Conservation (phyloP, 148 eudicot species). For the Nyssa sinensis region DNA sequence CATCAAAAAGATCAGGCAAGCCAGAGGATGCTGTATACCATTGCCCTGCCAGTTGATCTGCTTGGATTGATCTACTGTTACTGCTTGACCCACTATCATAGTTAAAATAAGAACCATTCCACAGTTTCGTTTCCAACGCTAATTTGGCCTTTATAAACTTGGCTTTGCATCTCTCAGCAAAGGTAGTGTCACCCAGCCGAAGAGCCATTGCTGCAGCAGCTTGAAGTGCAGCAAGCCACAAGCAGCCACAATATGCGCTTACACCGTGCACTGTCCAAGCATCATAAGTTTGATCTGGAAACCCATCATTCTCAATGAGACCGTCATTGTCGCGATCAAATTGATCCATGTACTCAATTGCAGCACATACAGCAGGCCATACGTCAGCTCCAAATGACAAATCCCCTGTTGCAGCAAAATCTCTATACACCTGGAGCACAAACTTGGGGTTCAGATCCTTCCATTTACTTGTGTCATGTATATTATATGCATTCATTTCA, state of each 20-base stretch:
- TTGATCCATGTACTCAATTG: conserved; percentile 95
- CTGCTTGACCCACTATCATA: conserved; percentile 98
- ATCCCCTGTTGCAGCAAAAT: conserved; percentile 88
- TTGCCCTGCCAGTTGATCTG: conserved; percentile 96
- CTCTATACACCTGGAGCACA: conserved; percentile 96
- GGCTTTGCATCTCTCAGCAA: conserved; percentile 78
- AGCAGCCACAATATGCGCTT: conserved; percentile 94
- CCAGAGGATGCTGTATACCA: conserved; percentile 97
- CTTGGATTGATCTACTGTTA: conserved; percentile 93
- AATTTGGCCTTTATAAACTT: conserved; percentile 65
- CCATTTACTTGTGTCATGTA: conserved; percentile 98
- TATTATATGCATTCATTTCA: conserved; percentile 98
- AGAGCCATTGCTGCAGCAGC: conserved; percentile 95
- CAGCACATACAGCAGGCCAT: conserved; percentile 98
- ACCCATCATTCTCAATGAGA: conserved; percentile 95
- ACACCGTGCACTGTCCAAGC: conserved; percentile 98
- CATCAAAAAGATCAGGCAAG: conserved; percentile 80
- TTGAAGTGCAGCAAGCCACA: conserved; percentile 98
- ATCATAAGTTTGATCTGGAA: conserved; percentile 98
- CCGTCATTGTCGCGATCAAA: conserved; percentile 85
- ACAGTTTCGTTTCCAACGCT: conserved; percentile 68
- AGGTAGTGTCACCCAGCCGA: conserved; percentile 73
- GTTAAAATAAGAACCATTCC: conserved; percentile 96
- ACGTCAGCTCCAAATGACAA: conserved; percentile 91
- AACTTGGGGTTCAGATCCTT: conserved; percentile 95